Evolutionary conservation across 2,329 filamentous ascomycete genomes (phyloP).

Genomic region (Clonostachys chloroleuca): DNA sequence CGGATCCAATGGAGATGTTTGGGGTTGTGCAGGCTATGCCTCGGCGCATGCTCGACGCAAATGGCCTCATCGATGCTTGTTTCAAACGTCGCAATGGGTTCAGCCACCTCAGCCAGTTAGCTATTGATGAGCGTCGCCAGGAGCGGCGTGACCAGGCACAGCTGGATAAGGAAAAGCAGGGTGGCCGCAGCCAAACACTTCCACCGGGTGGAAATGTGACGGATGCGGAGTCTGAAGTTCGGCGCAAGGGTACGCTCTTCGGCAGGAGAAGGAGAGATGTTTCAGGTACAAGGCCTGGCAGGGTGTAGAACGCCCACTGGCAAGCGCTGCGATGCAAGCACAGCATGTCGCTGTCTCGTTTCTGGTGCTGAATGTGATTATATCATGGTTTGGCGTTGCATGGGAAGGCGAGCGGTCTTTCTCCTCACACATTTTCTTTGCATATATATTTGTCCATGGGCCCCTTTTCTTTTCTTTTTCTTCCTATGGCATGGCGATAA

Average conservation of each 20-base stretch:
- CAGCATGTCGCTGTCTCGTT: slow-evolving; percentile 2
- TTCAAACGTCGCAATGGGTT: slow-evolving; percentile 78
- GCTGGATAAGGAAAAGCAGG: slow-evolving; percentile 22
- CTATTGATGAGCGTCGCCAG: slow-evolving; percentile 71
- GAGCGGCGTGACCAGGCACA: slow-evolving; percentile 58
- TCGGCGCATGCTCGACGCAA: slow-evolving; percentile 75
- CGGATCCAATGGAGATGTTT: slow-evolving; percentile 92
- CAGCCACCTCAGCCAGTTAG: slow-evolving; percentile 74
- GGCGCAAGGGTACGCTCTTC: slow-evolving; percentile 41
- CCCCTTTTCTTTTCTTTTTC: background rate
- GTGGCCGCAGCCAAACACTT: slow-evolving; percentile 14
- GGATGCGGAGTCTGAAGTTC: slow-evolving; percentile 19
- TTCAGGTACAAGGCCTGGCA: slow-evolving; percentile 4
- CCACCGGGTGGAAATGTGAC: slow-evolving; percentile 20
- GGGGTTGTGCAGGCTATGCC: slow-evolving; percentile 88
- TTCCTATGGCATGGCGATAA: background rate
- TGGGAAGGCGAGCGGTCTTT: too few relatives aligned
- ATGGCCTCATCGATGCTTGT: slow-evolving; percentile 75
- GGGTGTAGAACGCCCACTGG: background rate
- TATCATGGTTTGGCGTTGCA: background rate
- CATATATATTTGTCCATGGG: background rate
- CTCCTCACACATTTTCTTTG: too few relatives aligned
- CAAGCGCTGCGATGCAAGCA: background rate
- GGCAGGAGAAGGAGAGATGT: slow-evolving; percentile 30
- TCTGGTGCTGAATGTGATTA: slow-evolving; percentile 3